Percentiles rank a stretch among this genome's conserved stretches.
phyloP scores from a whole-genome alignment of 2,329 filamentous ascomycete species.

The Trichoderma polysporum region DNA sequence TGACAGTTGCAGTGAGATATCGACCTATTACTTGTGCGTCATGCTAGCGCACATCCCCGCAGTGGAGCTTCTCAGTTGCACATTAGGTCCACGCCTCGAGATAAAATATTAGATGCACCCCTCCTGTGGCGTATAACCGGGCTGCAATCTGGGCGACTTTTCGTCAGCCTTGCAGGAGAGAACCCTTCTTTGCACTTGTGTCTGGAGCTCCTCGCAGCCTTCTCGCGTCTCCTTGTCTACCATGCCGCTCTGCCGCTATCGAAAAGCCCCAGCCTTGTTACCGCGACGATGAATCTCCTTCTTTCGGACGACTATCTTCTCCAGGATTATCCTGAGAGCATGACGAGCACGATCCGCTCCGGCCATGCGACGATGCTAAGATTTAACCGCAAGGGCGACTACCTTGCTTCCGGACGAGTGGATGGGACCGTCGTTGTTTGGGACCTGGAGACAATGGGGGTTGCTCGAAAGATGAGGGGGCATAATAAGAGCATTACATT shows the following conservation, averaged over 20 bases:
- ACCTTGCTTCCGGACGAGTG: constrained; percentile 87
- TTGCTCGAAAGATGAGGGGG: constrained; percentile 88
- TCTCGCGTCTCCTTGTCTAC: constrained; percentile 8
- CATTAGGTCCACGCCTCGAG: constrained; percentile 16
- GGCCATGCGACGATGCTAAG: constrained; percentile 68
- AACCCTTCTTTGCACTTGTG: constrained; percentile 9
- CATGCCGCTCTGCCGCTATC: constrained; percentile 23
- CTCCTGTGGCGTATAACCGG: constrained; percentile 16
- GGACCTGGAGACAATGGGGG: constrained; percentile 95
- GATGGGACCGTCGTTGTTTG: constrained; percentile 96
- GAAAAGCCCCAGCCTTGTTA: constrained; percentile 20
- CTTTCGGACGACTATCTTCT: constrained; percentile 63
- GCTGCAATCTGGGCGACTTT: background rate
- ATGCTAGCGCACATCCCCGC: constrained; percentile 30
- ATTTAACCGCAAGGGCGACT: constrained; percentile 93
- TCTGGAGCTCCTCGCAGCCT: constrained; percentile 21
- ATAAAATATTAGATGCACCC: background rate
- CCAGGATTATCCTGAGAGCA: constrained; percentile 85
- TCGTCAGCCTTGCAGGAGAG: constrained; percentile 37
- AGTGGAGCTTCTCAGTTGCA: constrained; percentile 12
- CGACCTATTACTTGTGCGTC: constrained; percentile 25
- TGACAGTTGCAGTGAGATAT: background rate
- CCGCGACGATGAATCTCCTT: constrained; percentile 54
- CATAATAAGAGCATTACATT: constrained; percentile 94
- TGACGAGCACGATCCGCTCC: constrained; percentile 80